Base-by-base conservation (phyloP, 1,284 basidiomycete species). In the Cutaneotrichosporon cutaneum region DNA sequence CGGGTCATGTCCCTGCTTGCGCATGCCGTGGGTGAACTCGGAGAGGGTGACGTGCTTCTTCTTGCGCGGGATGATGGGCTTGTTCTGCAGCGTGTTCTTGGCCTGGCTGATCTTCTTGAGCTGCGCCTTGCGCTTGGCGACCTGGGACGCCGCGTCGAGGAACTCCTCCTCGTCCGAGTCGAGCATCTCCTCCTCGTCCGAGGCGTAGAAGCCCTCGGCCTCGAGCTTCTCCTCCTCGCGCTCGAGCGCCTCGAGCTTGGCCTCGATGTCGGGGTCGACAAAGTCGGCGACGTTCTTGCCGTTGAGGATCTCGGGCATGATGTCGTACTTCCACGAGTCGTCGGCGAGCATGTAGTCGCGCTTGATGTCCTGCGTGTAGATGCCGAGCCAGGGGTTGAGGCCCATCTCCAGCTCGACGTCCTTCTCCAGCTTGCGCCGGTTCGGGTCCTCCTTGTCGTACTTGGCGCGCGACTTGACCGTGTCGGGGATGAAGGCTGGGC, bases 261-360 rank as follows among this genome's bases (percentile, higher is more conserved):
- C 93, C 45, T 88, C 87, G 69, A 99, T 99, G 75, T 99, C 96
- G n/a, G 94, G 90, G 79, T 99, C 96, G 80, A 99, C 90, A 72
- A 99, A 99, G 84, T 99, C 95, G 44, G 94, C 94, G 60, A 99
- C 83, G 82, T 99, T 99, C 86, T 98, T 98, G 81, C 95, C 96
- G 69, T 98, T 87, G 87, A 92, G 87, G 74, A 99, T 90, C 81
- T 99, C 96, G 30, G 95, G 96, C 26, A 99, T 90, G 69, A 87
- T 85, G 76, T 99, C 95, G 82, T 88, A 85, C 82, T 97, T 99
- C 95, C 95, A 99, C 58, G 92, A 89, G 55, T 91, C 88, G 76
- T 97, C 88, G 45, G 87, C 85, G 59, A 99, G 87, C 33, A 97
- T 70, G 82, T 97, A 99, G 77, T 69, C 74, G 58, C 94, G 87